phyloP scores from a whole-genome alignment of 2,329 filamentous ascomycete genomes.

The Cercospora sp. region DNA sequence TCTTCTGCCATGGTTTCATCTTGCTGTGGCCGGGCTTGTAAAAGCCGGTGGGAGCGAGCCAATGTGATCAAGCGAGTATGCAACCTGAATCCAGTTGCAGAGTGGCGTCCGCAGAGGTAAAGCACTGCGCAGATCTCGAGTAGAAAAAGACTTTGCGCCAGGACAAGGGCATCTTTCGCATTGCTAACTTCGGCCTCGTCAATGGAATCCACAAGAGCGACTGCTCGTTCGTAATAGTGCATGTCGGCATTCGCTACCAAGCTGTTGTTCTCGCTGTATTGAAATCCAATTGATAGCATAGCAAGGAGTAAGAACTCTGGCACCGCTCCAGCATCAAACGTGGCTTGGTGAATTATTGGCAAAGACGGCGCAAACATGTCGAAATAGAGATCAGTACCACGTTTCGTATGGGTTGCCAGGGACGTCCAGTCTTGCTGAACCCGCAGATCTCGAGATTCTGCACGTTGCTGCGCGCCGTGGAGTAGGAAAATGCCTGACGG shows the following conservation, averaged over 20 bases:
- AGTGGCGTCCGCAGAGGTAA: conserved; percentile 45
- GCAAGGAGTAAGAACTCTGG: background rate
- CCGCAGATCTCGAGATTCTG: too few relatives aligned
- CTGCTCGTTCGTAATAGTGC: conserved; percentile 15
- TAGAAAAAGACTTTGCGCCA: conserved; percentile 45
- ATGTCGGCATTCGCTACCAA: background rate
- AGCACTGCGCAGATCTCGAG: conserved; percentile 49
- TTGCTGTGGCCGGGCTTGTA: background rate
- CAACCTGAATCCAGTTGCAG: conserved; percentile 42
- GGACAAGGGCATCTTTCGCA: conserved; percentile 28
- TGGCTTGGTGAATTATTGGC: background rate
- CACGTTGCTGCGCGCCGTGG: background rate
- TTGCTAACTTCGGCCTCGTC: conserved; percentile 9
- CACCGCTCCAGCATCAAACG: background rate
- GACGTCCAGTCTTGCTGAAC: background rate
- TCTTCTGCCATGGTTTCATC: conserved; percentile 26
- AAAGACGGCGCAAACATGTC: background rate
- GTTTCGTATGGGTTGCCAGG: background rate
- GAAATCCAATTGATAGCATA: background rate
- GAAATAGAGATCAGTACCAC: background rate
- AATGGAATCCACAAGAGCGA: background rate
- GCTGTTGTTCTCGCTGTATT: background rate
- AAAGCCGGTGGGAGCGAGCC: conserved; percentile 31
- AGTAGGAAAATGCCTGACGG: too few relatives aligned
- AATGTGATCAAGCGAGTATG: conserved; percentile 47